Evolutionary conservation across 2,329 filamentous ascomycete genomes (phyloP), one percentile per base, ranked within the genome.

Genomic region (Claviceps sorghi): DNA sequence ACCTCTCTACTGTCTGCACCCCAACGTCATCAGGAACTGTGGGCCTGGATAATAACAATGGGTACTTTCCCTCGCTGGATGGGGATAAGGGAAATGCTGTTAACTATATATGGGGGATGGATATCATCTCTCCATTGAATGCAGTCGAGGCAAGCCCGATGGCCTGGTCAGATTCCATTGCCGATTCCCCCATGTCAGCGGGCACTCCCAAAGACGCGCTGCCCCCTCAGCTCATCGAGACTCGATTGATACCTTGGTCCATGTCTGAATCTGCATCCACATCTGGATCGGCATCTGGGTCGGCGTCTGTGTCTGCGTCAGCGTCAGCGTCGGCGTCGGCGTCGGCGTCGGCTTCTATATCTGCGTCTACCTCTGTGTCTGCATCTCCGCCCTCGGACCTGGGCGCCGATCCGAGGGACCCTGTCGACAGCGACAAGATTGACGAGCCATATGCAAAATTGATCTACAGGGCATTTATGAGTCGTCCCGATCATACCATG

Each of bases 361-460:
- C 38, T 10, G 38, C n/a, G 9, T 21, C 38, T 41, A 10, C 17
- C 5, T 41, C 38, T 8, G 43, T n/a, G 17, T 29, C 22, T 29
- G 15, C 22, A 30, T 45, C 43, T 59, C 61, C 52, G 59, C 60
- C 48, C 58, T 61, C 32, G 60, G 64, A 36, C 64, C 62, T 10
- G 50, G 26, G 22, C 47, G 50, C 30, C 60, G 64, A 34, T 65
- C 62, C 11, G 50, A 29, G 26, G 48, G 51, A 21, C 57, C 32
- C 49, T n/a, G 26, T 32, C 4, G 48, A 43, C 7, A 7, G 44
- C 29, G 58, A 54, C 9, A 67, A 67, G 49, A 59, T 61, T 5
- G 77, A 80, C 22, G 77, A 79, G 54, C 85, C 88, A 1, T 97
- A 97, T 62, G 89, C 91, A 0, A 77, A 85, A 60, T 76, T 95